Evolutionary conservation across 192 early-diverging fungal genomes (phyloP).

Genomic region (Chytriomyces sp.): DNA sequence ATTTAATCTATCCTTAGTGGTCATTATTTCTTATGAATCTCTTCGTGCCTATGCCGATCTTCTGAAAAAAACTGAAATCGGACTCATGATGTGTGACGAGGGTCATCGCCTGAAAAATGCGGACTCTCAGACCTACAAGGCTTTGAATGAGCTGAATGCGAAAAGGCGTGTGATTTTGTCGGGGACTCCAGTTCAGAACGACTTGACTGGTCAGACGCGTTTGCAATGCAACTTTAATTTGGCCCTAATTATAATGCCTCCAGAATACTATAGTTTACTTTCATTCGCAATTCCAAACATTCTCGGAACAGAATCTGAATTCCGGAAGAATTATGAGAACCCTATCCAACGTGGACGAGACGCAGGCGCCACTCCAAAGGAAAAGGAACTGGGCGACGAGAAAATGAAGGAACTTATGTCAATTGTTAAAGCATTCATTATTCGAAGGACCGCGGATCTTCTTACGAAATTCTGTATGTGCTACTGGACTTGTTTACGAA

Average conservation of each 20-base stretch:
- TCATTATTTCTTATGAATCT: slow-evolving; percentile 98
- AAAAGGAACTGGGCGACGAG: slow-evolving; percentile 76
- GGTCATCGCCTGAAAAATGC: slow-evolving; percentile 95
- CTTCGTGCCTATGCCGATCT: slow-evolving; percentile 78
- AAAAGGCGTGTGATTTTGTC: slow-evolving; percentile 92
- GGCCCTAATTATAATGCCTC: slow-evolving; percentile 4
- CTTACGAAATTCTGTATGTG: slow-evolving; percentile 91
- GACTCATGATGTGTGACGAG: slow-evolving; percentile 95
- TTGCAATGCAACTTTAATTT: background rate
- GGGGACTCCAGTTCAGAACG: slow-evolving; percentile 91
- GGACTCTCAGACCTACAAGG: slow-evolving; percentile 79
- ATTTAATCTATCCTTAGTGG: slow-evolving; percentile 49
- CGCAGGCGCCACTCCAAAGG: slow-evolving; percentile 80
- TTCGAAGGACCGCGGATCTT: slow-evolving; percentile 94
- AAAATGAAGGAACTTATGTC: slow-evolving; percentile 81
- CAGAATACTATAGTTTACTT: slow-evolving; percentile 92
- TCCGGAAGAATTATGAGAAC: slow-evolving; percentile 89
- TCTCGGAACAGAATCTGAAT: slow-evolving; percentile 84
- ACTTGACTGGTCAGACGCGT: slow-evolving; percentile 45
- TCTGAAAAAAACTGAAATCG: slow-evolving; percentile 81
- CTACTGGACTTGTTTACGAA: background rate
- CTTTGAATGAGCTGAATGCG: slow-evolving; percentile 83
- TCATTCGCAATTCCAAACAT: slow-evolving; percentile 95
- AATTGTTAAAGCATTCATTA: slow-evolving; percentile 94
- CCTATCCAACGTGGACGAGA: slow-evolving; percentile 94